Conservation (phyloP, 2,329 filamentous ascomycete species). For the Colletotrichum zoysiae region DNA sequence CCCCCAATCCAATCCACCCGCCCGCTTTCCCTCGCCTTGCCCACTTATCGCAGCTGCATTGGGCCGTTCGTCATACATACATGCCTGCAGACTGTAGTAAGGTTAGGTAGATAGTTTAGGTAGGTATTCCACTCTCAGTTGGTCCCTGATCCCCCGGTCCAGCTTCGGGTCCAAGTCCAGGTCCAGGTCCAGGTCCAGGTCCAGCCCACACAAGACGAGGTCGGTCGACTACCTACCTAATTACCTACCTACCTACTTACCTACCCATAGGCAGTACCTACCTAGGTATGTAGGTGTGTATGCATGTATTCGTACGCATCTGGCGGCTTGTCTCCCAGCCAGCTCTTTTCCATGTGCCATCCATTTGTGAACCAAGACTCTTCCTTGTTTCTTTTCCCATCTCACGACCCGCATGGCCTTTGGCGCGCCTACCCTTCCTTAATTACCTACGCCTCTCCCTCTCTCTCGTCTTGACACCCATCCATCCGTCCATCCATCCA, state of each 20-base stretch:
- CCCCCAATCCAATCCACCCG: background rate
- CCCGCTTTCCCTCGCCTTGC: background rate
- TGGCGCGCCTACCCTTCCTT: background rate
- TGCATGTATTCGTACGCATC: background rate
- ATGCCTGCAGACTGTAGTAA: too few relatives aligned
- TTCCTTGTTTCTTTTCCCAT: conserved; percentile 5
- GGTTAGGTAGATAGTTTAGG: too few relatives aligned
- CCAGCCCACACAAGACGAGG: background rate
- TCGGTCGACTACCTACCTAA: background rate
- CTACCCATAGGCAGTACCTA: too few relatives aligned
- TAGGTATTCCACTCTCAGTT: background rate
- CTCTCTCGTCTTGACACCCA: conserved; percentile 5
- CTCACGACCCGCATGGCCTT: conserved; percentile 6
- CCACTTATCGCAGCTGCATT: conserved; percentile 19
- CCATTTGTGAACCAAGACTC: background rate
- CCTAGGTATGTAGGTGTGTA: too few relatives aligned
- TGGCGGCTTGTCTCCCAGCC: background rate
- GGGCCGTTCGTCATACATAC: background rate
- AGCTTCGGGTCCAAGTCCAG: background rate
- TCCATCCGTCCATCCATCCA: conserved; percentile 3
- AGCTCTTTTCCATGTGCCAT: background rate
- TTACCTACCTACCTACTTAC: background rate
- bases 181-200: background rate
- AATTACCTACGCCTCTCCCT: background rate
- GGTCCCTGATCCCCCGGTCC: background rate